Evolutionary conservation across 768 basidiomycete genomes (phyloP).

Genomic region (Mycena alexandri): DNA sequence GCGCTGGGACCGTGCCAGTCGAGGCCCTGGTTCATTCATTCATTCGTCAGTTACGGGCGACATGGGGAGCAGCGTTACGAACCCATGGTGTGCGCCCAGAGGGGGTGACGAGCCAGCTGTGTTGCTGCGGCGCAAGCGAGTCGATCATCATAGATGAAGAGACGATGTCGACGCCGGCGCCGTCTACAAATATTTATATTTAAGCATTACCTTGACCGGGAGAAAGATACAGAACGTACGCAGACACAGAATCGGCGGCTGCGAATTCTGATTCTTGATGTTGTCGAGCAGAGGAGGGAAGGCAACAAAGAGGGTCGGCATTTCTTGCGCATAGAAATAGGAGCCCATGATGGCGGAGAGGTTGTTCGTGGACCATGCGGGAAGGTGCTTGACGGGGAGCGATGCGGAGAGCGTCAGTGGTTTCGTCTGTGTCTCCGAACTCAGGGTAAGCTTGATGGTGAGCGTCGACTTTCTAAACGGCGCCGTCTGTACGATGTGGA

Average conservation of each 20-base stretch:
- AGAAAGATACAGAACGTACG: slow-evolving; percentile 57
- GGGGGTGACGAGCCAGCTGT: slow-evolving; percentile 85
- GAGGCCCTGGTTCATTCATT: slow-evolving; percentile 67
- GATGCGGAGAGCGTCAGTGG: slow-evolving; percentile 47
- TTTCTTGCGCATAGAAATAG: slow-evolving; percentile 67
- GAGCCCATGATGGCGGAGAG: slow-evolving; percentile 63
- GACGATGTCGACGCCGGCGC: slow-evolving; percentile 86
- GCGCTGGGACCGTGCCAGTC: slow-evolving; percentile 94
- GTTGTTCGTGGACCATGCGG: slow-evolving; percentile 52
- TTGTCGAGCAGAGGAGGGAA: slow-evolving; percentile 64
- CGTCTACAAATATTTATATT: slow-evolving; percentile 64
- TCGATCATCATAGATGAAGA: slow-evolving; percentile 69
- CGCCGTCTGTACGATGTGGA: slow-evolving; percentile 58
- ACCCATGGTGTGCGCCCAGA: slow-evolving; percentile 91
- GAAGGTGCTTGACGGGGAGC: slow-evolving; percentile 61
- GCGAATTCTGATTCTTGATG: slow-evolving; percentile 33
- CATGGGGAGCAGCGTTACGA: slow-evolving; percentile 23
- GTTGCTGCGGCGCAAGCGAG: slow-evolving; percentile 67
- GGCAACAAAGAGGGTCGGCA: slow-evolving; percentile 70
- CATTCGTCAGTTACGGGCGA: slow-evolving; percentile 1
- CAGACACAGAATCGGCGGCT: slow-evolving; percentile 71
- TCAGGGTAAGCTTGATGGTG: slow-evolving; percentile 55
- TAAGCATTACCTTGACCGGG: not conserved
- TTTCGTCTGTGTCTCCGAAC: slow-evolving; percentile 40
- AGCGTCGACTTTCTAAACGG: slow-evolving; percentile 50